Percentiles rank a stretch among this genome's conserved stretches.
Conservation (phyloP, 2,329 filamentous ascomycete species). For the Dactylellina cionopaga region DNA sequence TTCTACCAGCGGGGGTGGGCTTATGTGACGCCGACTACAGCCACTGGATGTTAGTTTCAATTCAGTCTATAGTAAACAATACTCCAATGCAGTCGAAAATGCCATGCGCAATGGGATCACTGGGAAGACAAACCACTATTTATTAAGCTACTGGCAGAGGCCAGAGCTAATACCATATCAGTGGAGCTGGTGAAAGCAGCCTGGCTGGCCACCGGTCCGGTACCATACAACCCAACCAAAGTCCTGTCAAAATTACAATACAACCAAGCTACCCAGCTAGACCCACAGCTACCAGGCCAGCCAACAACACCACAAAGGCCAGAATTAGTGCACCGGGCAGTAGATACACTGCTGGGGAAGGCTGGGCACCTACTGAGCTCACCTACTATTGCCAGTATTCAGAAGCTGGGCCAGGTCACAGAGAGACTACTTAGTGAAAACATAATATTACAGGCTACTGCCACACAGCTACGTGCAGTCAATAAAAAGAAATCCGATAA, state of each 20-base stretch:
- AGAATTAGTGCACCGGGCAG: not conserved
- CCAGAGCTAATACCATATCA: not conserved
- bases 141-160: constrained; percentile 8
- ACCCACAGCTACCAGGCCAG: not conserved
- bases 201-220: not conserved
- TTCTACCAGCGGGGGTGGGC: too few relatives aligned
- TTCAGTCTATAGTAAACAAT: not conserved
- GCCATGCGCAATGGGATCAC: not conserved
- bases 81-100: not conserved
- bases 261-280: not conserved
- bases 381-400: not conserved
- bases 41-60: too few relatives aligned
- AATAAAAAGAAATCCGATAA: constrained; percentile 1
- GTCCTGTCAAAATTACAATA: not conserved
- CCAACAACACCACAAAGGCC: not conserved
- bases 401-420: not conserved
- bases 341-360: not conserved
- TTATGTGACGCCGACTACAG: too few relatives aligned
- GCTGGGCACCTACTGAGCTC: not conserved
- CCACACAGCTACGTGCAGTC: not conserved
- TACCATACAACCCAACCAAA: not conserved
- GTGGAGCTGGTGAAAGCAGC: not conserved
- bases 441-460: not conserved
- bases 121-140: constrained; percentile 4
- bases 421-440: not conserved